phyloP scores from a whole-genome alignment of 2,329 filamentous ascomycete species.

The Chaetomiaceae sp. region DNA sequence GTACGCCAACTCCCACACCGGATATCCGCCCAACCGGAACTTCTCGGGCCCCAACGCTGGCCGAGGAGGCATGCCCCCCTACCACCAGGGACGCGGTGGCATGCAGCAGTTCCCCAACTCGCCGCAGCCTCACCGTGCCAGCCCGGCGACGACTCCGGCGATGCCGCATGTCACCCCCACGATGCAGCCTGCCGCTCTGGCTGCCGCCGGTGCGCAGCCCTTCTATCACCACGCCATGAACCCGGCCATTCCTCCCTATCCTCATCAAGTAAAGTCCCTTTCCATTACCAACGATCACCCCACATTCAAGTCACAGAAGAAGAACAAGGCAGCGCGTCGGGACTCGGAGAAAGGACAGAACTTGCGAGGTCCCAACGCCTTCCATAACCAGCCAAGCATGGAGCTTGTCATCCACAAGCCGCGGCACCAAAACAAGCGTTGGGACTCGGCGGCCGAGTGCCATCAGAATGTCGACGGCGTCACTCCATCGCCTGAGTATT shows the following conservation, averaged over 20 bases:
- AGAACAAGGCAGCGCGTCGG: slow-evolving; percentile 43
- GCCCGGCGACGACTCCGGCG: slow-evolving; percentile 61
- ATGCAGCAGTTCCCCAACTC: slow-evolving; percentile 51
- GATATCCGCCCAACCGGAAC: slow-evolving; percentile 39
- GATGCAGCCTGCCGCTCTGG: slow-evolving; percentile 62
- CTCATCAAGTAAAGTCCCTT: slow-evolving; percentile 54
- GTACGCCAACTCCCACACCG: slow-evolving; percentile 43
- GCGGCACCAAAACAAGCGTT: slow-evolving; percentile 44
- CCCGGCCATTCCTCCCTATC: slow-evolving; percentile 28
- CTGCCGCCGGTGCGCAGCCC: slow-evolving; percentile 58
- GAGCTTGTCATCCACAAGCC: slow-evolving; percentile 36
- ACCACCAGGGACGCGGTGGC: slow-evolving; percentile 42
- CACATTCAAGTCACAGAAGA: slow-evolving; percentile 36
- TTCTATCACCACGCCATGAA: slow-evolving; percentile 48
- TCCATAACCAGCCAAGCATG: slow-evolving; percentile 31
- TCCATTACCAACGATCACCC: slow-evolving; percentile 37
- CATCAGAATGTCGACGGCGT: slow-evolving; percentile 25
- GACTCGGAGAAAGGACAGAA: slow-evolving; percentile 44
- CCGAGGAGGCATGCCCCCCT: slow-evolving; percentile 44
- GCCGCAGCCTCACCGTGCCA: slow-evolving; percentile 58
- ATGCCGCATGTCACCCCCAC: slow-evolving; percentile 63
- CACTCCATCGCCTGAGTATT: slow-evolving; percentile 20
- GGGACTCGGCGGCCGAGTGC: slow-evolving; percentile 30
- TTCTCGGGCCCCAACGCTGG: slow-evolving; percentile 40
- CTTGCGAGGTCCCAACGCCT: slow-evolving; percentile 35